Evolutionary conservation across 345 rosid species (phyloP), one percentile per base, ranked within the genome.

Genomic region (Fremontodendron californicum): DNA sequence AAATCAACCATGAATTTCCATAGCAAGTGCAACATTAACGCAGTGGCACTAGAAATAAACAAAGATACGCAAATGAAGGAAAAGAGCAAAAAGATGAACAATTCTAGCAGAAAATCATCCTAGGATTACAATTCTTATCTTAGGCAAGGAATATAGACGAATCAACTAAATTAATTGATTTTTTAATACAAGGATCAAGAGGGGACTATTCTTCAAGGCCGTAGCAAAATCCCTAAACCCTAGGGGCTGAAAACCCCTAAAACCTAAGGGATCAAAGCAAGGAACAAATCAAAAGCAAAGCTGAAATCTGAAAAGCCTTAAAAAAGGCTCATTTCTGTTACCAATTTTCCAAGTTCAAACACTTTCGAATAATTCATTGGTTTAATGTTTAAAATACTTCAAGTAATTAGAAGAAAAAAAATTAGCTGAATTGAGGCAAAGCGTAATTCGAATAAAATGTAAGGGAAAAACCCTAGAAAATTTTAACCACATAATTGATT

Each of bases 261-360:
- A 70, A 29, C 74, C 42, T 29, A 70, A 46, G 39, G 40, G 73
- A 48, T 48, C 74, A 71, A 49, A 49, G 9, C 55, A 25, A 69
- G 35, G 40, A 3, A 25, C 39, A 61, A n/a, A 29, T 61, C 57
- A 29, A 69, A 45, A 12, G n/a, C 54, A 69, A 69, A 45, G 23
- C 54, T 23, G 51, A 42, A 66, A 67, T 42, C 23, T 3, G 23
- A 7, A 29, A 61, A 69, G n/a, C 57, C 40, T 27, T 9, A 25
- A 4, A 45, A 45, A 69, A 15, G 8, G 1, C 25, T 25, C 18
- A 23, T 16, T 68, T 45, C 52, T 29, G 9, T 45, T 1, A 13
- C 21, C 27, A 69, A 69, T 46, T 69, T 69, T 57, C 7, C 52
- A 46, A 27, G 25, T 27, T 69, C 21, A 40, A 27, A 46, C 58